Conservation (phyloP, 371 early-diverging fungal genomes). For the Smittium culicis region DNA sequence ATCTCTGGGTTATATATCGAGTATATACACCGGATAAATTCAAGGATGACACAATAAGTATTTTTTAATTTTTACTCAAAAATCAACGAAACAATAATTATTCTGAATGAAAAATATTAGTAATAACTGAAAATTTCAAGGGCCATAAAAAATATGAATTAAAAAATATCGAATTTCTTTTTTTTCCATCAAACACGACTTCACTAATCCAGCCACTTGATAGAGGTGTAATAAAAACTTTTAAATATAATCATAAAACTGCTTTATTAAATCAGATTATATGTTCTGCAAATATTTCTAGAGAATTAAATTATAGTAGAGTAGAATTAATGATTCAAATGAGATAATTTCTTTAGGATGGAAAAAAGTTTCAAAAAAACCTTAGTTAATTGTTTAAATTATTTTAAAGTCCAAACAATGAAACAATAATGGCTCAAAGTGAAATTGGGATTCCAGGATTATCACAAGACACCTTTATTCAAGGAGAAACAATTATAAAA, state of each 20-base stretch:
- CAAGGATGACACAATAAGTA: background rate
- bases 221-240: background rate
- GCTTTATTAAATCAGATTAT: background rate
- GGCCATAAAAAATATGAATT: background rate
- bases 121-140: background rate
- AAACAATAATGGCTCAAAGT: background rate
- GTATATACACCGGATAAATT: background rate
- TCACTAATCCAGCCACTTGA: background rate
- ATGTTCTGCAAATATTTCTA: background rate
- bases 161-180: background rate
- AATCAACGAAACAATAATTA: background rate
- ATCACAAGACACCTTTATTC: background rate
- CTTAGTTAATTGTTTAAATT: background rate
- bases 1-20: background rate
- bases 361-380: background rate
- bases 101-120: background rate
- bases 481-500: background rate
- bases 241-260: background rate
- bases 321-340: background rate
- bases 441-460: background rate
- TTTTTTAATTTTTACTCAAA: background rate
- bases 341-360: background rate
- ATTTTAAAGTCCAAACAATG: background rate
- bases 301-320: background rate
- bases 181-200: background rate